Evolutionary conservation across 169 alveolate species (phyloP), one percentile per base, ranked within the genome.

Genomic region (Neospora caninum): DNA sequence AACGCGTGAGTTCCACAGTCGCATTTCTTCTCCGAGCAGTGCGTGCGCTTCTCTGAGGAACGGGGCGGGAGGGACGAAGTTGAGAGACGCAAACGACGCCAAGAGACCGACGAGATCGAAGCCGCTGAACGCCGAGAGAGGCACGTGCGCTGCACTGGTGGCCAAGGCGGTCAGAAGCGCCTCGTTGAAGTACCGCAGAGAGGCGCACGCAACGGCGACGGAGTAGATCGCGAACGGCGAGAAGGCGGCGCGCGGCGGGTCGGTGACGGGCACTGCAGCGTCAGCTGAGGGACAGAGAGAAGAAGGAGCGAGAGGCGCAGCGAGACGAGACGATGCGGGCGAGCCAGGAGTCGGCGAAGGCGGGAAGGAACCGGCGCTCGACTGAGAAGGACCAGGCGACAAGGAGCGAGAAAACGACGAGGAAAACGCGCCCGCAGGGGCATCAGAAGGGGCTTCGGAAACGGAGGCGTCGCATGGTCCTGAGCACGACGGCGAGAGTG

Each of bases 151-250:
- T 22, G 89, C 89, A 6, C 43, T 6, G 67, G 41, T 22, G 18
- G 89, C 64, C 89, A 82, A 42, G 54, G 89, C 89, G 20, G 69
- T 42, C 38, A 82, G 89, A 13, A 82, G 89, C n/a, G 22, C 89
- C n/a, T 42, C 64, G 64, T 82, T 42, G 54, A 25, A 29, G 36
- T 82, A 82, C 31, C 64, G 89, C 67, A 82, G 34, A 1, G 69
- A 31, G 41, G 69, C 53, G 38, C 89, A 41, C 41, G 89, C 58
- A 0, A 36, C 53, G 36, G 89, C 89, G 20, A 82, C 67, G 31
- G 69, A 82, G 69, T 38, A 41, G 22, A 82, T 18, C 36, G 69
- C 53, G 67, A 41, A 82, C 69, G 89, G 54, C 2, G 89, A 82
- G 29, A 82, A 78, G 39, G 45, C 45, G 27, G 86, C 86, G 39